Evolutionary conservation across 441 rosid genomes (phyloP), one percentile per base, ranked within the genome.

Genomic region (Eruca vesicaria): DNA sequence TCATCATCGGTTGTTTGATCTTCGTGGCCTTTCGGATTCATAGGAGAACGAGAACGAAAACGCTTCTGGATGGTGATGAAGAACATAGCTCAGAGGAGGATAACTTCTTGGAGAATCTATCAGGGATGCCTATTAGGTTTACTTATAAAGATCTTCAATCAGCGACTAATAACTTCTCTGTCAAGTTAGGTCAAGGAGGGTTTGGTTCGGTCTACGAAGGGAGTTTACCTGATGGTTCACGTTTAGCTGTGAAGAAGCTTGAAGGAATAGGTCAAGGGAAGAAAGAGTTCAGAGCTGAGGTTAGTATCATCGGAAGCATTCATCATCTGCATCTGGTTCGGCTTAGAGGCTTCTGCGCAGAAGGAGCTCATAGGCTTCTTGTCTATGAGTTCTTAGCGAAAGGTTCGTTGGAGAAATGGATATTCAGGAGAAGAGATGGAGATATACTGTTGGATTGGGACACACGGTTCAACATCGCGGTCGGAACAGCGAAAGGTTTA

Each of bases 271-370:
- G 97, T 63, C 99, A 95, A 63, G 99, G 99, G 0, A 91, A 86
- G 85, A 95, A 95, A 69, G 99, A 93, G 74, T 95, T 95, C 16
- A 86, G 98, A 82, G 96, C 98, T 2, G 99, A 95, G 71, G 99
- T 95, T 55, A 85, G 91, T 83, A 95, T 85, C 58, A 95, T 93
- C 2, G 99, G 97, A 12, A 89, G 98, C 62, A 89, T 91, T 71
- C 99, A 95, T 79, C 99, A 95, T 79, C 91, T 82, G 55, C 98
- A 96, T 76, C 75, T 96, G 84, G 99, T 93, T 8, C 83, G 84
- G 80, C 88, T 96, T 35, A 86, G 76, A 66, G 99, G 99, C 21
- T 96, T 90, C 64, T 96, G 99, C 16, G 89, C 92, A 10, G 98
- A 96, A 86, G 98, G 99, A 63, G 55, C 84, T 41, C 90, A 93